Base-by-base conservation (phyloP, 2,329 filamentous ascomycete species). In the Pseudopithomyces chartarum region DNA sequence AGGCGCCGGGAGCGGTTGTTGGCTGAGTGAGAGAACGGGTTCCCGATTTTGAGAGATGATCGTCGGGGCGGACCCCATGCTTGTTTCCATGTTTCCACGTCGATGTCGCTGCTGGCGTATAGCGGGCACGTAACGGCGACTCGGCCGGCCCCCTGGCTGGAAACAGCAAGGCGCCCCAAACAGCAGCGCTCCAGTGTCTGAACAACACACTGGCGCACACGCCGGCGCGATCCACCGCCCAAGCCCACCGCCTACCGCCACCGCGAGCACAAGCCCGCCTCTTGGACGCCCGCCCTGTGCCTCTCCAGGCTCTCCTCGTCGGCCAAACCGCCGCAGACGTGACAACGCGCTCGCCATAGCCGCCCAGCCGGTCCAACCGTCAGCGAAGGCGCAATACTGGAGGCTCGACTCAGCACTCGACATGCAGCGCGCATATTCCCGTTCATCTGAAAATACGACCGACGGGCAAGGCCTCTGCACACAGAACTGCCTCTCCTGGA, bases 391-490 rank as follows among this genome's bases (percentile, higher is more conserved):
- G 54, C 46, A 45, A 58, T 58, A 8, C 44, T 52, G 53, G 63
- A 60, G 53, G 44, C 66, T 67, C 62, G 61, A 66, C 64, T 65
- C 64, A 66, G 59, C 64, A 54, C 46, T 53, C 61, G 46, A 57
- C 52, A 57, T 51, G 47, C 55, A 52, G 34, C 45, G 51, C 52
- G 43, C 54, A 46, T 48, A 47, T 36, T 60, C 57, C 60, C 56
- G 52, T 62, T 73, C 69, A 73, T 73, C 65, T 70, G 61, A 56
- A 59, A 66, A 73, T 68, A 73, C 70, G 70, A 71, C 62, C 67
- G 67, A 64, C 66, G 63, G 61, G 32, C 55, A 58, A 61, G 59
- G 58, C 61, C 63, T 63, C 46, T 55, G n/a, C 59, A 56, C 61
- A 57, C 44, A 60, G 64, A 63, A 65, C 69, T 71, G 64, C 69